These are phyloP conservation scores for Kingdonia uniflora DNA, from an alignment of 164 flowering plant species.

Conservation along the genomic window DNA sequence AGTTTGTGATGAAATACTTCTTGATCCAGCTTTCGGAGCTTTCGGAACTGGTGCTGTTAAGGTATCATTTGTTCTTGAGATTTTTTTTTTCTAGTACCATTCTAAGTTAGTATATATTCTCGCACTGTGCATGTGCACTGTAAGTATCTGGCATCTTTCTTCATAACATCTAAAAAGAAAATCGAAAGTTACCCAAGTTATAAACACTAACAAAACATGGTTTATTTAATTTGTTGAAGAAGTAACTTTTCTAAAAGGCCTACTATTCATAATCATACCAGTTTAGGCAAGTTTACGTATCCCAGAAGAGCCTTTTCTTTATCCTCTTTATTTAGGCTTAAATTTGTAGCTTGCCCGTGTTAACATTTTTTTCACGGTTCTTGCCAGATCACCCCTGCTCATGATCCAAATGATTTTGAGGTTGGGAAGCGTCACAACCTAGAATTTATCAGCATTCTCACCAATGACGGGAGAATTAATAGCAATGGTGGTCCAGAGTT, in stretches of 20 bases:
- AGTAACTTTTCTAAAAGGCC: no score
- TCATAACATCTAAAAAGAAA: no score
- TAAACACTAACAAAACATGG: no score
- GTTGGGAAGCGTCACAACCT: constrained; percentile 89
- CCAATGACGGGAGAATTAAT: constrained; percentile 94
- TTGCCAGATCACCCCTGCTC: constrained; percentile 93
- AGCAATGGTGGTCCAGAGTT: constrained; percentile 74
- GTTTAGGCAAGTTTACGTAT: no score
- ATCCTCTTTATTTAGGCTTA: no score
- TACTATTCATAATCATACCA: no score
- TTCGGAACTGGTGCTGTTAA: constrained; percentile 99
- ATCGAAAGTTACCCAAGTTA: no score
- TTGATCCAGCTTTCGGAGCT: constrained; percentile 74
- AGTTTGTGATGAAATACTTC: constrained; percentile 72
- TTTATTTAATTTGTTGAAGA: no score
- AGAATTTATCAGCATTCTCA: constrained; percentile 75
- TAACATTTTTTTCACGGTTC: neutral
- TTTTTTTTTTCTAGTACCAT: neutral
- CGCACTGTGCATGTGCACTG: neutral
- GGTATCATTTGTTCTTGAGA: constrained; percentile 25
- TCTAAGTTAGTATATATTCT: neutral
- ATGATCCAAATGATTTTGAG: constrained; percentile 97
- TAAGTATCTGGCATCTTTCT: neutral
- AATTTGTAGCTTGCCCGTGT: no score
- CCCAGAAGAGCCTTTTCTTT: no score